Evolutionary conservation across 352 stramenopile species (phyloP).

Genomic region (Pythium chondricola): DNA sequence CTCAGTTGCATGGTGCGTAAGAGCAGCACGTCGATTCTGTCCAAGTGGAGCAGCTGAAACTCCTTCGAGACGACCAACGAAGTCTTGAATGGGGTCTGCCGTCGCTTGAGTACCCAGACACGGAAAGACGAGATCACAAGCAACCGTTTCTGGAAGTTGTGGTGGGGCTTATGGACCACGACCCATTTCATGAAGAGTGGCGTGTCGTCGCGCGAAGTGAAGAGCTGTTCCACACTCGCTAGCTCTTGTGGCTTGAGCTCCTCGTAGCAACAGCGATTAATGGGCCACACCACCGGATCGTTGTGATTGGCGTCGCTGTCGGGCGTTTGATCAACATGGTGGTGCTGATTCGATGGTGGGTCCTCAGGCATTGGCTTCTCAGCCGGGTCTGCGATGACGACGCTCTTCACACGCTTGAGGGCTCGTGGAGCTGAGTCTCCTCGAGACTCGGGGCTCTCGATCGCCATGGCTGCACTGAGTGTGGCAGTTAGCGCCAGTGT

Average conservation of each 20-base stretch:
- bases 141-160: constrained; percentile 38
- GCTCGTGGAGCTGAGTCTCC: neutral
- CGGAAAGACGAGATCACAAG: constrained; percentile 53
- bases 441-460: no score
- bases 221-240: constrained; percentile 39
- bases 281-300: constrained; percentile 34
- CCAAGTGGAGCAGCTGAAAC: constrained; percentile 41
- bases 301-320: neutral
- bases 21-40: constrained; percentile 30
- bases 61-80: constrained; percentile 26
- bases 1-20: constrained; percentile 1
- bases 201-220: constrained; percentile 32
- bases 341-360: neutral
- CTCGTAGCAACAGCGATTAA: constrained; percentile 60
- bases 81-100: constrained; percentile 35
- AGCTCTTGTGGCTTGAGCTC: constrained; percentile 41
- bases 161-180: constrained; percentile 31
- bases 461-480: no score
- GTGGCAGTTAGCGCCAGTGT: no score
- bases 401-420: constrained; percentile 8
- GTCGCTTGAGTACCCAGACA: constrained; percentile 37
- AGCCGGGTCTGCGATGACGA: constrained; percentile 11
- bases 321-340: neutral
- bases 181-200: constrained; percentile 62
- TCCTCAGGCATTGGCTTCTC: neutral